Evolutionary conservation across 2,329 filamentous ascomycete species (phyloP).

Genomic region (Apiospora koreana): DNA sequence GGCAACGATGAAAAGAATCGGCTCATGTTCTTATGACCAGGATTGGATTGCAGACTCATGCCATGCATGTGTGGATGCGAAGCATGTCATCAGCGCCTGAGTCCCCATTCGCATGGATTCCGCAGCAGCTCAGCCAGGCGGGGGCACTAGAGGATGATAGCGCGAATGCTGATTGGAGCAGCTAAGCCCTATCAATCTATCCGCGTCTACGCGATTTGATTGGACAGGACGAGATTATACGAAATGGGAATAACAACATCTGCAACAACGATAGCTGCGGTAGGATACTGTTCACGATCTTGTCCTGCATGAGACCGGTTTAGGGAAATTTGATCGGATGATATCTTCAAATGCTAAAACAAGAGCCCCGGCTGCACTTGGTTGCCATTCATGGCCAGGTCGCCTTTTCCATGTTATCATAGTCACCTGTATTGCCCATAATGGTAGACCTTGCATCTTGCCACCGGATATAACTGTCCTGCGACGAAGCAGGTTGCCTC

Average conservation of each 20-base stretch:
- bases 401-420: constrained; percentile 15
- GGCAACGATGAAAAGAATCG: neutral
- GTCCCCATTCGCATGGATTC: constrained; percentile 2
- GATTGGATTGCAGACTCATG: neutral
- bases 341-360: too few species aligned
- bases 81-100: neutral
- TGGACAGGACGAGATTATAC: neutral
- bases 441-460: constrained; percentile 20
- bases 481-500: neutral
- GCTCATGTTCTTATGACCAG: neutral
- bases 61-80: neutral
- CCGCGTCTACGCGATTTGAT: neutral
- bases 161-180: neutral
- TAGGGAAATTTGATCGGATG: too few species aligned
- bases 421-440: constrained; percentile 8
- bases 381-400: constrained; percentile 16
- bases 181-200: neutral
- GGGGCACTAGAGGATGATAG: neutral
- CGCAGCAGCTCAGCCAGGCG: neutral
- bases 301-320: too few species aligned
- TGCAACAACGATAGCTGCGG: too few species aligned
- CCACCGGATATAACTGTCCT: constrained; percentile 27
- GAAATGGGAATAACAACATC: too few species aligned
- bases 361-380: too few species aligned
- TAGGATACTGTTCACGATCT: too few species aligned